Conservation (phyloP, 2,329 filamentous ascomycete genomes). For the Grosmannia serpens region DNA sequence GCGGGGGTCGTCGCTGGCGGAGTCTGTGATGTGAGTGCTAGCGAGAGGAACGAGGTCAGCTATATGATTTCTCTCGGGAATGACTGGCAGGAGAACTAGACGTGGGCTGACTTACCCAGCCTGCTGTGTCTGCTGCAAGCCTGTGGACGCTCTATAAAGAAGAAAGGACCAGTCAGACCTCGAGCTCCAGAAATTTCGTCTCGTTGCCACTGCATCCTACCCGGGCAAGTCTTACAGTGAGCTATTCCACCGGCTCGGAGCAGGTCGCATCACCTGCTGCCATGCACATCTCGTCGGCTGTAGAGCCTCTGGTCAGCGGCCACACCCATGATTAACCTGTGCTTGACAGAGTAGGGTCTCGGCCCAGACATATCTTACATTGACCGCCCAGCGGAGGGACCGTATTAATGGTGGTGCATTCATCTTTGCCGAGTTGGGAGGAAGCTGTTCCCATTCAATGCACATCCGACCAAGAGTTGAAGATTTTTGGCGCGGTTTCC, state of each 20-base stretch:
- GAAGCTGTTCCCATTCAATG: not conserved
- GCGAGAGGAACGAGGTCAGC: not conserved
- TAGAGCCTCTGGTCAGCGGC: not conserved
- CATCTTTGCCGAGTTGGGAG: constrained; percentile 17
- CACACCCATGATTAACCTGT: too few relatives aligned
- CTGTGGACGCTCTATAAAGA: not conserved
- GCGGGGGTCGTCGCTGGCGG: constrained; percentile 26
- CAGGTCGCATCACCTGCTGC: constrained; percentile 8
- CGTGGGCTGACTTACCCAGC: not conserved
- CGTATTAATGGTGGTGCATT: constrained; percentile 24
- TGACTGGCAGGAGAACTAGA: not conserved
- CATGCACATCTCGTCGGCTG: constrained; percentile 6
- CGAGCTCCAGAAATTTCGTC: not conserved
- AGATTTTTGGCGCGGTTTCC: constrained; percentile 8
- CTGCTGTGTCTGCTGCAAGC: not conserved
- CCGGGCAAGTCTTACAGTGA: constrained; percentile 7
- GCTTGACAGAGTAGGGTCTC: not conserved
- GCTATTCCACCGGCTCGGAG: constrained; percentile 6
- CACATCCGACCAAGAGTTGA: not conserved
- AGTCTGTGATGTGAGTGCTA: not conserved
- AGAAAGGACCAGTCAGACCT: not conserved
- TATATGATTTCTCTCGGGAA: not conserved
- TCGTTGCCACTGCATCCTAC: not conserved
- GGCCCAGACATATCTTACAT: constrained; percentile 1
- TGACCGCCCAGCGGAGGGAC: constrained; percentile 20